Percentiles rank a stretch among this genome's conserved stretches.
These are phyloP conservation scores for Nemania sp. DNA, from an alignment of 2,329 filamentous ascomycete genomes.

Conservation along the genomic window DNA sequence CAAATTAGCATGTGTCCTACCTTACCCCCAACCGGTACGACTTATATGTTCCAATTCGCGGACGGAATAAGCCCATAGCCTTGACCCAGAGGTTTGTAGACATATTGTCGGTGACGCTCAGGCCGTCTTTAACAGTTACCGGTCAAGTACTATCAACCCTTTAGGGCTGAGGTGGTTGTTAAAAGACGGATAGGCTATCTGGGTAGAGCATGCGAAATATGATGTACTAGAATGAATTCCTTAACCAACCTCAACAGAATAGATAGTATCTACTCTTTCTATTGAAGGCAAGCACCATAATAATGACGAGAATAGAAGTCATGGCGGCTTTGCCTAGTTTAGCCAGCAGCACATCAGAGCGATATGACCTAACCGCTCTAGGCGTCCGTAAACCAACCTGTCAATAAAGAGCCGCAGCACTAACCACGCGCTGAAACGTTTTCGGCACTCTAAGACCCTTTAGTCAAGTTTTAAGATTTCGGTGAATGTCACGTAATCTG, in stretches of 20 bases:
- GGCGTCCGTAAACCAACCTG: neutral
- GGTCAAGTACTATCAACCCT: slow-evolving; percentile 30
- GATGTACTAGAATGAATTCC: too few species aligned
- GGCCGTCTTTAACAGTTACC: slow-evolving; percentile 14
- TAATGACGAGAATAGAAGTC: slow-evolving; percentile 2
- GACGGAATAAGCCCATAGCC: neutral
- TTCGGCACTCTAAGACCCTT: slow-evolving; percentile 7
- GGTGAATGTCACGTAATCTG: slow-evolving; percentile 35
- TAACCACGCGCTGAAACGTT: slow-evolving; percentile 5
- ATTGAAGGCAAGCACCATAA: neutral
- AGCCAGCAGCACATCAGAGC: slow-evolving; percentile 1
- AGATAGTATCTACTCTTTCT: too few species aligned
- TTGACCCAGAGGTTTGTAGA: slow-evolving; percentile 18
- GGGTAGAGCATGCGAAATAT: slow-evolving; percentile 39
- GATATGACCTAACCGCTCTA: neutral
- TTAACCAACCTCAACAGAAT: neutral
- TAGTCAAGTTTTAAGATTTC: slow-evolving; percentile 25
- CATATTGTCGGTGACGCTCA: slow-evolving; percentile 35
- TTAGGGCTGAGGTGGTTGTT: slow-evolving; percentile 44
- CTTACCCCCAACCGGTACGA: slow-evolving; percentile 41
- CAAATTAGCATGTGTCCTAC: slow-evolving; percentile 47
- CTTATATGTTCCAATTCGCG: slow-evolving; percentile 35
- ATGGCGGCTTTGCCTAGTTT: slow-evolving; percentile 1
- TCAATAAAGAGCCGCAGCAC: slow-evolving; percentile 16
- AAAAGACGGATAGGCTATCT: slow-evolving; percentile 42